Evolutionary conservation across 495 filamentous ascomycete species (phyloP).

Genomic region (Neurospora cerealis): DNA sequence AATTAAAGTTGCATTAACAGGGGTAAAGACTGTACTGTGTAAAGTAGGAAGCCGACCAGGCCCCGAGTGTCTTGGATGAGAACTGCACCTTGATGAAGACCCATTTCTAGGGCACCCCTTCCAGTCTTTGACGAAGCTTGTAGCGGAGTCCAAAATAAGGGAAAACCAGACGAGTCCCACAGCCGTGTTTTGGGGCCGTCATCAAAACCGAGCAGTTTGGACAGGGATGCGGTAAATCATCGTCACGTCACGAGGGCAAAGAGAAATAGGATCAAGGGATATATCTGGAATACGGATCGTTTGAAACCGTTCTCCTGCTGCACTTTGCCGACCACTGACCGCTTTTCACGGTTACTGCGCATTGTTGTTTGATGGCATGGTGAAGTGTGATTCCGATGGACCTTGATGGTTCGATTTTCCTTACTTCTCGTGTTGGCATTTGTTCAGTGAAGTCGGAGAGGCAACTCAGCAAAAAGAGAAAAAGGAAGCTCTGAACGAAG

Average conservation of each 20-base stretch:
- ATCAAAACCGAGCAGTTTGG: not conserved
- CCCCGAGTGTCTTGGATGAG: not conserved
- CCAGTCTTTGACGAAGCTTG: not conserved
- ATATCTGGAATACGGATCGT: not conserved
- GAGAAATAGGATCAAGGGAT: not conserved
- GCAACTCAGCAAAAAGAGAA: not conserved
- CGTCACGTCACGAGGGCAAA: constrained; percentile 19
- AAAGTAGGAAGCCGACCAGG: not conserved
- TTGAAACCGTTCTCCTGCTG: not conserved
- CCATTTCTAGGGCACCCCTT: not conserved
- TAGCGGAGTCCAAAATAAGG: not conserved
- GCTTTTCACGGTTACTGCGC: not conserved
- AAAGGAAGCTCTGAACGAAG: not conserved
- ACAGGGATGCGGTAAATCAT: constrained; percentile 12
- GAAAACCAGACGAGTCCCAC: constrained; percentile 6
- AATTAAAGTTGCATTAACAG: not conserved
- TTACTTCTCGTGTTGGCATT: not conserved
- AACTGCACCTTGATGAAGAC: not conserved
- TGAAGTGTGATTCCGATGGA: not conserved
- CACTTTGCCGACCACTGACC: not conserved
- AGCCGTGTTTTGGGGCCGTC: constrained; percentile 9
- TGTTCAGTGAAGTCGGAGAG: not conserved
- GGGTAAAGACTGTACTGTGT: not conserved
- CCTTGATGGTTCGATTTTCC: not conserved
- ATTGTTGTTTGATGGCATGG: not conserved